Evolutionary conservation across 1,139 yeast genomes (phyloP), one percentile per base, ranked within the genome.

Genomic region (Kazachstania sp.): DNA sequence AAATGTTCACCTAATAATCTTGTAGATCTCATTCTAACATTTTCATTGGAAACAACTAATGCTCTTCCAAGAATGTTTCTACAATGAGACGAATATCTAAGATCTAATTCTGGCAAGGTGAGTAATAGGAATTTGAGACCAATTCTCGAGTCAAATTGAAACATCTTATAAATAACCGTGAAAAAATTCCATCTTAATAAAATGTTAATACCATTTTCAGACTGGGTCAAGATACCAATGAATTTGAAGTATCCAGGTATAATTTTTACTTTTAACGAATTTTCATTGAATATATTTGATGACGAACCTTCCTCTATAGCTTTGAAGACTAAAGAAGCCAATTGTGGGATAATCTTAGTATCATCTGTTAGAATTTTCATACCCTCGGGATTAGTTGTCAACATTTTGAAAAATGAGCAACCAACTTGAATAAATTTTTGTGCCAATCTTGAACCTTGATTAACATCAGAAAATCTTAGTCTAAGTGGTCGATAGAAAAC

Each of bases 401-500:
- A 70, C 41, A 85, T 73, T 50, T 77, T 80, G 52, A 92, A 70
- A 37, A 92, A 71, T 42, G 79, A 83, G 55, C 87, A 77, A 0
- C 97, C 97, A 8, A 83, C 81, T 45, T 72, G 75, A 28, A 85
- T 75, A 54, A 83, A 86, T 51, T 74, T 71, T 18, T 57, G 51
- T 42, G 74, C 71, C 54, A 78, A 71, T 49, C 74, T 72, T 46
- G 77, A 71, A 34, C 79, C 71, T 49, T 73, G 69, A 39, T 73
- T 72, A 30, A 79, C 72, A 16, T 77, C 77, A 11, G 95, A 83
- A 63, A 87, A 92, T 49, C 96, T 69, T 59, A 82, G 81, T 64
- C 92, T 88, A 67, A 90, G 84, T 0, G 99, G 98, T 44, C 97
- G 73, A 62, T 82, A 92, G 62, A 92, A 94, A 3, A 95, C 85